phyloP scores from a whole-genome alignment of 75 land plant genomes.

The Adiantum capillusveneris region DNA sequence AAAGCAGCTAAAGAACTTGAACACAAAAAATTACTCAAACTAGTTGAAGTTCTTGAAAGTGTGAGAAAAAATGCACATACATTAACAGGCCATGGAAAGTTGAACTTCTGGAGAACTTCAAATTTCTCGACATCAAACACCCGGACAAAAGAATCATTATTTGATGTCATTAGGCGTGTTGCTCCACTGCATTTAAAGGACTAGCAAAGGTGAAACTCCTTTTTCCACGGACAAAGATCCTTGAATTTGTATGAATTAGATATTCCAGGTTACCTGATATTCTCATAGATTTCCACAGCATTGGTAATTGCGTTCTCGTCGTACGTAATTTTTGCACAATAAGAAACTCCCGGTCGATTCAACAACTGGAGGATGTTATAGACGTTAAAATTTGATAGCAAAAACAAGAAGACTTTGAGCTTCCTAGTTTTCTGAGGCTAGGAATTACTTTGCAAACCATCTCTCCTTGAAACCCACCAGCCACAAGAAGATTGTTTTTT shows the following conservation, averaged over 20 bases:
- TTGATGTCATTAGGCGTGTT: constrained; percentile 66
- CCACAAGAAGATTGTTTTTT: constrained; percentile 69
- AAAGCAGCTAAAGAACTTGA: too few relatives aligned
- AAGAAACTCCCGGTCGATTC: constrained; percentile 63
- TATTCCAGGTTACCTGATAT: constrained; percentile 65
- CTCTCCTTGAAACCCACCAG: constrained; percentile 92
- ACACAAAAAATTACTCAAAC: too few relatives aligned
- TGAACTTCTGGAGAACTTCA: constrained; percentile 37
- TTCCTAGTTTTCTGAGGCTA: too few relatives aligned
- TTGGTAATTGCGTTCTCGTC: constrained; percentile 92
- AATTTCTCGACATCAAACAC: constrained; percentile 78
- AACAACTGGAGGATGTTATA: constrained; percentile 38
- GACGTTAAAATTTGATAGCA: not conserved
- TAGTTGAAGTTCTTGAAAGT: too few relatives aligned
- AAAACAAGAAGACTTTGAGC: not conserved
- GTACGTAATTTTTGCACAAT: constrained; percentile 68
- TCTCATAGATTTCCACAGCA: constrained; percentile 63
- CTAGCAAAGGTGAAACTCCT: too few relatives aligned
- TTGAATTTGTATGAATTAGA: too few relatives aligned
- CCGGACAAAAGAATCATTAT: constrained; percentile 78
- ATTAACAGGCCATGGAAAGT: constrained; percentile 91
- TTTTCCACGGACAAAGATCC: too few relatives aligned
- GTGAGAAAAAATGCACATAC: constrained; percentile 50
- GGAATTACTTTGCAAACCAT: constrained; percentile 74
- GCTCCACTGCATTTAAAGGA: constrained; percentile 40